These are phyloP conservation scores for Pseudogymnoascus sp. DNA, from an alignment of 2,329 filamentous ascomycete species.

Conservation along the genomic window DNA sequence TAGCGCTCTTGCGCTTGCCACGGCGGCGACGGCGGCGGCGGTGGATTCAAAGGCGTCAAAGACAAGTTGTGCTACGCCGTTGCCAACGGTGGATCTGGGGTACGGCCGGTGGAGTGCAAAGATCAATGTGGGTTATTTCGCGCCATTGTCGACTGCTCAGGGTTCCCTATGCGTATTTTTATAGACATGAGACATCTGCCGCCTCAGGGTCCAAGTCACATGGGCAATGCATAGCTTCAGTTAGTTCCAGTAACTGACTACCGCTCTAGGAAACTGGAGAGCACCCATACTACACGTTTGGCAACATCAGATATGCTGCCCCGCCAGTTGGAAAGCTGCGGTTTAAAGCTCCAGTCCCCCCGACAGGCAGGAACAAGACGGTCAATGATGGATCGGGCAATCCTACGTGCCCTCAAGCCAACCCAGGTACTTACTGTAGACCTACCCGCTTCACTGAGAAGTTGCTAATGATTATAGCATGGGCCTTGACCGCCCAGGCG, in stretches of 20 bases:
- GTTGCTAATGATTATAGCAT: constrained; percentile 8
- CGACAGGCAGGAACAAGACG: constrained; percentile 25
- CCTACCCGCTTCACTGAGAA: neutral
- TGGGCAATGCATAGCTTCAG: neutral
- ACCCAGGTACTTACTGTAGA: constrained; percentile 15
- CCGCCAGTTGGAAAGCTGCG: constrained; percentile 36
- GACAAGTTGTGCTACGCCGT: neutral
- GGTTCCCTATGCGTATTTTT: neutral
- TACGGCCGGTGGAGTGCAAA: constrained; percentile 26
- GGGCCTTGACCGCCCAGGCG: constrained; percentile 20
- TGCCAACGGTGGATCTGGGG: constrained; percentile 24
- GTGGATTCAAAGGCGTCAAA: neutral
- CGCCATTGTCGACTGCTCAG: neutral
- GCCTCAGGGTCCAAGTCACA: neutral
- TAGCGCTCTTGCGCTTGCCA: neutral
- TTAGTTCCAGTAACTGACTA: neutral
- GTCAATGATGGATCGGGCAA: constrained; percentile 27
- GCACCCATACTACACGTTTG: constrained; percentile 30
- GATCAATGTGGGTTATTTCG: constrained; percentile 21
- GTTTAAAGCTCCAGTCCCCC: constrained; percentile 34
- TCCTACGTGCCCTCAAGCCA: constrained; percentile 30
- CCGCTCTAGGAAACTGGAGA: constrained; percentile 22
- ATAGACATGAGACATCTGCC: neutral
- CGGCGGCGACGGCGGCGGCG: neutral
- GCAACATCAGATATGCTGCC: constrained; percentile 38